A percentile compares a stretch with the other conserved stretches of the same genome.
These are phyloP conservation scores for Gnomoniopsis smithogilvyi DNA, from an alignment of 2,329 filamentous ascomycete species.

Conservation along the genomic window DNA sequence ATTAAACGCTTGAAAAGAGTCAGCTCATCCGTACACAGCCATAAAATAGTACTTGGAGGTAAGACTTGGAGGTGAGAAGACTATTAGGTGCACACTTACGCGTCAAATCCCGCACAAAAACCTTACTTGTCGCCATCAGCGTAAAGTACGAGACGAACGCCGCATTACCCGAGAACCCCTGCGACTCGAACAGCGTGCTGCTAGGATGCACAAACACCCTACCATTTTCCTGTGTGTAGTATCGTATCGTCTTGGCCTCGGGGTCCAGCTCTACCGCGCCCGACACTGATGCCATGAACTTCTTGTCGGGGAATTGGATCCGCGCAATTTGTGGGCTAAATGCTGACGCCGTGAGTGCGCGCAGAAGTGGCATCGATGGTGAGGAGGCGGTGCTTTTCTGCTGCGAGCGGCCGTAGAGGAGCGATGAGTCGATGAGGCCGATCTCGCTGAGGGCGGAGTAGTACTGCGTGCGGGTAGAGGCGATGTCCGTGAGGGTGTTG, in stretches of 20 bases:
- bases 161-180: slow-evolving; percentile 71
- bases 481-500: slow-evolving; percentile 83
- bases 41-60: not conserved
- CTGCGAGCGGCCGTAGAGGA: slow-evolving; percentile 20
- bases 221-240: slow-evolving; percentile 80
- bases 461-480: slow-evolving; percentile 82
- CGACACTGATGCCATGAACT: slow-evolving; percentile 82
- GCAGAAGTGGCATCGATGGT: slow-evolving; percentile 50
- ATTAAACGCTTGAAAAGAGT: slow-evolving; percentile 67
- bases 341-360: slow-evolving; percentile 68
- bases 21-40: not conserved
- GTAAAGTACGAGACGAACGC: slow-evolving; percentile 86
- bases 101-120: slow-evolving; percentile 87
- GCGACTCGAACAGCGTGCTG: slow-evolving; percentile 80
- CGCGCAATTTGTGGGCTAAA: slow-evolving; percentile 85
- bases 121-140: slow-evolving; percentile 87
- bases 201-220: slow-evolving; percentile 91
- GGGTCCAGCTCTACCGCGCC: slow-evolving; percentile 92
- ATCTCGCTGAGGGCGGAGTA: slow-evolving; percentile 81
- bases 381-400: slow-evolving; percentile 6
- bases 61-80: not conserved
- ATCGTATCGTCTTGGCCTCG: slow-evolving; percentile 88
- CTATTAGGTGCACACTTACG: slow-evolving; percentile 56
- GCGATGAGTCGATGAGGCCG: slow-evolving; percentile 61
- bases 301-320: slow-evolving; percentile 93